phyloP scores from a whole-genome alignment of 176 grass and related monocot species.

The Aegilops bicornis region DNA sequence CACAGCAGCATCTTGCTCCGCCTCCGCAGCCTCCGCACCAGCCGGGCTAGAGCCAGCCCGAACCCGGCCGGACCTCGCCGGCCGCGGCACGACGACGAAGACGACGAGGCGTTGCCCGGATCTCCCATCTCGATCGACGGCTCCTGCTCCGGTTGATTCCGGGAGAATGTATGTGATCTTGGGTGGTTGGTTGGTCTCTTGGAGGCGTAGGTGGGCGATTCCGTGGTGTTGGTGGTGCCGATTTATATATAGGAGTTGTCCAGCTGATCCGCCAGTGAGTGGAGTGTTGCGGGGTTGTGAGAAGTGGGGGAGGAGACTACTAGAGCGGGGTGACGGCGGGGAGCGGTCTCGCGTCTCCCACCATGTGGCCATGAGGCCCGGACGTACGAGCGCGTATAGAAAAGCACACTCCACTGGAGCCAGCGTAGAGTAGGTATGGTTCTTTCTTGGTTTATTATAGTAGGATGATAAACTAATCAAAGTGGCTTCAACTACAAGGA shows the following conservation, averaged over 20 bases:
- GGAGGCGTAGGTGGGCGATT: neutral
- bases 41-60: neutral
- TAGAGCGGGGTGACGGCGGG: no score
- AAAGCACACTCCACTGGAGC: neutral
- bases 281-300: neutral
- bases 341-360: slow-evolving; percentile 6
- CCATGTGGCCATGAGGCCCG: slow-evolving; percentile 21
- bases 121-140: neutral
- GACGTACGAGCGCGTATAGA: neutral
- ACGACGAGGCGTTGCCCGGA: neutral
- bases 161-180: neutral
- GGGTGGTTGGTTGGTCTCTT: neutral
- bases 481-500: neutral
- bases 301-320: no score
- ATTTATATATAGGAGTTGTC: neutral
- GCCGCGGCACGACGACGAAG: neutral
- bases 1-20: slow-evolving; percentile 60
- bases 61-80: neutral
- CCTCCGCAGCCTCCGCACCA: slow-evolving; percentile 54
- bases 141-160: neutral
- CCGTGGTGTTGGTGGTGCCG: neutral
- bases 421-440: slow-evolving; percentile 9
- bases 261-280: neutral
- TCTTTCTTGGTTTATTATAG: neutral
- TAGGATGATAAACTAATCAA: neutral